phyloP scores from a whole-genome alignment of 176 grass and related monocot species.

The Hordeum marinum region DNA sequence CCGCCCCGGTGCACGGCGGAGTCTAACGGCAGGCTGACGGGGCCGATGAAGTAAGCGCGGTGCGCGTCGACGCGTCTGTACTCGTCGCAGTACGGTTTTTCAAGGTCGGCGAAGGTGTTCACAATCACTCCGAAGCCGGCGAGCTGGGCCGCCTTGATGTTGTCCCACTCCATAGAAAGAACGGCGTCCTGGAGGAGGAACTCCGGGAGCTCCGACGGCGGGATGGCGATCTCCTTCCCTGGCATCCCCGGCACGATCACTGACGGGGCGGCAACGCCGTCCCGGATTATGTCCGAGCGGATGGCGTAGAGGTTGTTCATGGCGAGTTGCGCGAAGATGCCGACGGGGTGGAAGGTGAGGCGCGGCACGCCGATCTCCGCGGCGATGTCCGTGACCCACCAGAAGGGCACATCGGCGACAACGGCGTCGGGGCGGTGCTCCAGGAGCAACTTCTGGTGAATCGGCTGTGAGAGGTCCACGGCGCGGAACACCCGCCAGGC shows the following conservation, averaged over 20 bases:
- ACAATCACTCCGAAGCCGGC: slow-evolving; percentile 56
- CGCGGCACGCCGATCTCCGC: slow-evolving; percentile 50
- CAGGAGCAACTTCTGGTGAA: slow-evolving; percentile 49
- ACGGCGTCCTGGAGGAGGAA: slow-evolving; percentile 55
- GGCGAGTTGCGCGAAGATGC: slow-evolving; percentile 56
- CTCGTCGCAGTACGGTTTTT: slow-evolving; percentile 62
- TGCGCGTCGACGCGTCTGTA: slow-evolving; percentile 53
- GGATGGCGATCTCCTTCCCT: slow-evolving; percentile 47
- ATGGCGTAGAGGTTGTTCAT: slow-evolving; percentile 53
- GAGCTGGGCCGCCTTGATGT: slow-evolving; percentile 49
- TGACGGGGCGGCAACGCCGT: not conserved
- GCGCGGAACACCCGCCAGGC: slow-evolving; percentile 52
- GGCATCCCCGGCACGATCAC: slow-evolving; percentile 52
- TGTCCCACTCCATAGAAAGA: slow-evolving; percentile 43
- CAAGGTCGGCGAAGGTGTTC: slow-evolving; percentile 66
- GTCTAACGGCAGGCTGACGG: slow-evolving; percentile 22
- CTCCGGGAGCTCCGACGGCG: slow-evolving; percentile 59
- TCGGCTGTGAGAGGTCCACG: slow-evolving; percentile 30
- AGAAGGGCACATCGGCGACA: slow-evolving; percentile 59
- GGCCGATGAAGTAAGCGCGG: slow-evolving; percentile 71
- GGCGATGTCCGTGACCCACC: slow-evolving; percentile 45
- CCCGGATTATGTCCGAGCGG: slow-evolving; percentile 31
- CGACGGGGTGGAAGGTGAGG: slow-evolving; percentile 63
- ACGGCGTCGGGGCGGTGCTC: slow-evolving; percentile 55
- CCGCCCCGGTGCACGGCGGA: slow-evolving; percentile 25